These are phyloP conservation scores for Pichia sp. DNA, from an alignment of 1,139 yeast genomes.

Conservation along the genomic window DNA sequence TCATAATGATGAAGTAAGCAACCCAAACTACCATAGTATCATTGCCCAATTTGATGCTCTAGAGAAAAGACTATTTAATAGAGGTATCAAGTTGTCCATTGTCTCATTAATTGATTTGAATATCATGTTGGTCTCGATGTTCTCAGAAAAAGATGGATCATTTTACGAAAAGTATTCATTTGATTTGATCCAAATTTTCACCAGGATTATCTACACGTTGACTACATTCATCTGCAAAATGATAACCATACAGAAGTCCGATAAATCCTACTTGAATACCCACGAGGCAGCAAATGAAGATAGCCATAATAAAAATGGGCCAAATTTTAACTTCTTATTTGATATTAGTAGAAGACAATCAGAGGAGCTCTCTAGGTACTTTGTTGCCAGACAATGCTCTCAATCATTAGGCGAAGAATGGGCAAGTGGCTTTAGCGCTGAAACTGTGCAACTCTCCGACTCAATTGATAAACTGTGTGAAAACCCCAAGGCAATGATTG, in stretches of 20 bases:
- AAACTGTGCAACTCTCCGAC: slow-evolving; percentile 2
- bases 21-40: neutral
- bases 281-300: neutral
- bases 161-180: slow-evolving; percentile 15
- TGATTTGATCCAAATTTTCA: slow-evolving; percentile 20
- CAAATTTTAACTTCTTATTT: slow-evolving; percentile 6
- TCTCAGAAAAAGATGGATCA: slow-evolving; percentile 13
- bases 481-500: slow-evolving; percentile 15
- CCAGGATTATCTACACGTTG: slow-evolving; percentile 13
- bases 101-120: slow-evolving; percentile 15
- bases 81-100: slow-evolving; percentile 9
- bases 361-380: slow-evolving; percentile 5
- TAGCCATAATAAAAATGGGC: slow-evolving; percentile 1
- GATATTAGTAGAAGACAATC: slow-evolving; percentile 7
- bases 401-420: slow-evolving; percentile 2
- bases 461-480: slow-evolving; percentile 7
- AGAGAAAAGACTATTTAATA: slow-evolving; percentile 6
- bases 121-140: slow-evolving; percentile 12
- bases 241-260: slow-evolving; percentile 5
- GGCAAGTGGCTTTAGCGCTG: neutral
- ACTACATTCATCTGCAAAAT: slow-evolving; percentile 10
- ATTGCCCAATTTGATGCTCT: slow-evolving; percentile 3
- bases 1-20: neutral
- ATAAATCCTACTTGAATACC: neutral
- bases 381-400: slow-evolving; percentile 9